Percentiles rank a stretch among this genome's conserved stretches.
phyloP scores from a whole-genome alignment of 305 asterid species.

The Solanum hybrid region DNA sequence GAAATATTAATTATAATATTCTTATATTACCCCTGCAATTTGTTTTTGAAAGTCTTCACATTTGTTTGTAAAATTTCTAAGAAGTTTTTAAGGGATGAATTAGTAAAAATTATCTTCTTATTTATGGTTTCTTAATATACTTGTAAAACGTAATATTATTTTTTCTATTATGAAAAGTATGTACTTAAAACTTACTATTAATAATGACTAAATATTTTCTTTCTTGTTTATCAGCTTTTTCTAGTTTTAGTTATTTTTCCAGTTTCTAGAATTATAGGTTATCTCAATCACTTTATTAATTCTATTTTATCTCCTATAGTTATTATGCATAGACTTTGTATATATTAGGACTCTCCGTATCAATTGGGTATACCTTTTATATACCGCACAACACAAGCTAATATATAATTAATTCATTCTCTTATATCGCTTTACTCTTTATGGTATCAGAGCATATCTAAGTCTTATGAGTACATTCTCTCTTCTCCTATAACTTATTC shows the following conservation, averaged over 20 bases:
- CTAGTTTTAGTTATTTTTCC: not conserved
- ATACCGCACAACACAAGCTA: not conserved
- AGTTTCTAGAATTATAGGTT: not conserved
- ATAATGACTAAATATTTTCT: not conserved
- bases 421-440: not conserved
- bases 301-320: not conserved
- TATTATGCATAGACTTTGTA: not conserved
- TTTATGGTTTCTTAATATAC: too few relatives aligned
- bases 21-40: not conserved
- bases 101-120: not conserved
- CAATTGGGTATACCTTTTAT: not conserved
- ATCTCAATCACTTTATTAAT: not conserved
- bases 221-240: not conserved
- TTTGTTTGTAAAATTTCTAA: not conserved
- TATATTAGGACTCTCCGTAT: not conserved
- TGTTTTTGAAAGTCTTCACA: not conserved
- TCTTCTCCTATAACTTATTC: not conserved
- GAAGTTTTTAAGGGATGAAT: not conserved
- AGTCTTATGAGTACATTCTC: not conserved
- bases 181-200: not conserved
- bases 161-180: not conserved
- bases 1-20: not conserved
- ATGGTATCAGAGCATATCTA: not conserved
- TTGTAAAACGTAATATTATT: not conserved
- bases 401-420: not conserved